A percentile compares a stretch with the other conserved stretches of the same genome.
Conservation (phyloP, 1,139 yeast species). For the Debaryomyces udenii region DNA sequence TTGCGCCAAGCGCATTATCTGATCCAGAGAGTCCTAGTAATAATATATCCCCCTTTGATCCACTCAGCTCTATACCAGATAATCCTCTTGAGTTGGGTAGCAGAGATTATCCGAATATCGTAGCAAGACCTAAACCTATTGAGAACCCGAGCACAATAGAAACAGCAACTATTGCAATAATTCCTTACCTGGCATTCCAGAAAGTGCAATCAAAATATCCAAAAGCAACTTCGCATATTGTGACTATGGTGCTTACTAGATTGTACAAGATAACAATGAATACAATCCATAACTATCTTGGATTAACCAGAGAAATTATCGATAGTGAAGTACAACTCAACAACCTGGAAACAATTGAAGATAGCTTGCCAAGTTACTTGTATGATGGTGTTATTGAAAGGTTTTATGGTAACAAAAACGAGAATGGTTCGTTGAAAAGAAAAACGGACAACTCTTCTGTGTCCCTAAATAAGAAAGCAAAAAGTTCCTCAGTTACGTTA, state of each 20-base stretch:
- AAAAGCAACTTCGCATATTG: conserved; percentile 88
- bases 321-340: conserved; percentile 76
- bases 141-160: conserved; percentile 13
- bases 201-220: conserved; percentile 78
- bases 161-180: conserved; percentile 86
- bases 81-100: no score
- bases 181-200: conserved; percentile 82
- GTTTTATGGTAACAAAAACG: conserved; percentile 22
- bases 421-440: not conserved
- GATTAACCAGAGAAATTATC: conserved; percentile 79
- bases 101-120: conserved; percentile 41
- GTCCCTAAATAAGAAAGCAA: conserved; percentile 5
- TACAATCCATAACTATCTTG: conserved; percentile 84
- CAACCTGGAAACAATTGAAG: conserved; percentile 29
- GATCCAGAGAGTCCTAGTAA: conserved; percentile 6
- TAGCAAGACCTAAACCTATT: conserved; percentile 59
- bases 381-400: conserved; percentile 59
- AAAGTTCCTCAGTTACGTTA: conserved; percentile 3
- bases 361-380: conserved; percentile 60
- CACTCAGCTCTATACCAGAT: conserved; percentile 1
- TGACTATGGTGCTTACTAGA: conserved; percentile 87
- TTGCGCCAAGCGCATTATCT: conserved; percentile 4
- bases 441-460: conserved; percentile 4
- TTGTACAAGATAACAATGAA: conserved; percentile 89
- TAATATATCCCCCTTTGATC: conserved; percentile 14